These are phyloP conservation scores for Coriolopsis trogii DNA, from an alignment of 1,284 basidiomycete species.

Conservation along the genomic window DNA sequence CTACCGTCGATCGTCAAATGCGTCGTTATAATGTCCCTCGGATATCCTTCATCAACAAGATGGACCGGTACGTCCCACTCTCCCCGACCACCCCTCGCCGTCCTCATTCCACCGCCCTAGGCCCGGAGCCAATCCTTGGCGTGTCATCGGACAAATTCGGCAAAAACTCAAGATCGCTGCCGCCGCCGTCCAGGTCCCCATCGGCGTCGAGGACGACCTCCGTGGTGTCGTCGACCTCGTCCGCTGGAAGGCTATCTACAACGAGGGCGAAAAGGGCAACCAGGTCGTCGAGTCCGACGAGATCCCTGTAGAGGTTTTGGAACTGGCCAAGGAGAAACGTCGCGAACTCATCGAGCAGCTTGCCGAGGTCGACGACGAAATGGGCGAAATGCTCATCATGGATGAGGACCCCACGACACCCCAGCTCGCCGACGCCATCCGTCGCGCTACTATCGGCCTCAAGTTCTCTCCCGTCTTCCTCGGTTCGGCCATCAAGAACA, in stretches of 20 bases:
- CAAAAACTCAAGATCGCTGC: conserved; percentile 91
- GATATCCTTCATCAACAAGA: conserved; percentile 98
- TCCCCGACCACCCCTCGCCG: neutral
- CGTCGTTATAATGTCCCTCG: conserved; percentile 94
- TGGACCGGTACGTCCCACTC: conserved; percentile 79
- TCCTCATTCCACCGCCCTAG: conserved; percentile 40
- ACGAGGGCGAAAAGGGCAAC: conserved; percentile 92
- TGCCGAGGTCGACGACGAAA: conserved; percentile 94
- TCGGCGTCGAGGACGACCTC: conserved; percentile 90
- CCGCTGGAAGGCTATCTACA: conserved; percentile 94
- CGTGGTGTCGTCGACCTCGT: conserved; percentile 94
- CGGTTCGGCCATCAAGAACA: conserved; percentile 98
- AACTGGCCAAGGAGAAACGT: conserved; percentile 81
- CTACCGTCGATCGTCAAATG: conserved; percentile 99
- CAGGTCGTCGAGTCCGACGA: conserved; percentile 86
- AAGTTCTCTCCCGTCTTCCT: conserved; percentile 98
- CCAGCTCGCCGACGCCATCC: conserved; percentile 86
- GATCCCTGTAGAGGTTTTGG: conserved; percentile 79
- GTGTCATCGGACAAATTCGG: conserved; percentile 92
- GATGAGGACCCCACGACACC: conserved; percentile 76
- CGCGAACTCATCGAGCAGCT: conserved; percentile 93
- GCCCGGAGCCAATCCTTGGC: conserved; percentile 96
- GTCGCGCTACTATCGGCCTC: conserved; percentile 85
- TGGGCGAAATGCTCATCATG: conserved; percentile 91
- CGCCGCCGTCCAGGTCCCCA: conserved; percentile 96